Base-by-base conservation (phyloP, 192 early-diverging fungal species). In the Coemansia umbellata region DNA sequence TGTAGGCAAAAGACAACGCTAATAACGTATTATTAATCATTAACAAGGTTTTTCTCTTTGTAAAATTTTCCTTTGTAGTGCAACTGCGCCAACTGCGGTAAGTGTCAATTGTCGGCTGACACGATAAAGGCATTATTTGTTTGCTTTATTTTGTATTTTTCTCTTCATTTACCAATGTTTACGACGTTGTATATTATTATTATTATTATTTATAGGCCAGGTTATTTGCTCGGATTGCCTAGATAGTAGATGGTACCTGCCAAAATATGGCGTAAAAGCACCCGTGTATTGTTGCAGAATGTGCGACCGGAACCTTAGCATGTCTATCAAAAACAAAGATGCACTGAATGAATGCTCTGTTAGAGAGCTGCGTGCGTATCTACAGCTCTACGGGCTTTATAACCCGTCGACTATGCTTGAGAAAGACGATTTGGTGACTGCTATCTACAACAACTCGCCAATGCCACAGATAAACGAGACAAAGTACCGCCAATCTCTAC, bases 201-300 rank as follows among this genome's bases (percentile, higher is more conserved):
- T 52, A 9, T 19, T 40, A 2, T 5, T 3, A 5, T 30, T 15
- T n/a, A 4, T 63, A 63, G 71, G 72, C 6, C 74, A 66, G 37
- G 74, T 77, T 10, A 63, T 70, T 10, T 77, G 74, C 42, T 36
- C 67, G 5, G 67, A 70, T 58, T 77, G 74, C 33, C n/a, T 70
- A 10, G 21, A 41, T 7, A 40, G 31, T 51, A 60, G 54, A 15
- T 77, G 74, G 74, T 77, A 70, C 50, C 45, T 77, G 47, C 67
- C 74, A 47, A 77, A 77, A 47, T 77, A 70, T 53, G 74, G 74
- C 23, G 21, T 70, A n/a, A 65, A 61, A 56, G 31, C 54, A 27
- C 58, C 62, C 2, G 53, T 56, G 8, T 13, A 41, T 11, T 70
- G 66, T 49, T 77, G 67, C 37, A 55, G 19, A 31, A 55, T 55